These are phyloP conservation scores for Macrolepiota fuliginosa DNA, from an alignment of 768 basidiomycete species.

Conservation along the genomic window DNA sequence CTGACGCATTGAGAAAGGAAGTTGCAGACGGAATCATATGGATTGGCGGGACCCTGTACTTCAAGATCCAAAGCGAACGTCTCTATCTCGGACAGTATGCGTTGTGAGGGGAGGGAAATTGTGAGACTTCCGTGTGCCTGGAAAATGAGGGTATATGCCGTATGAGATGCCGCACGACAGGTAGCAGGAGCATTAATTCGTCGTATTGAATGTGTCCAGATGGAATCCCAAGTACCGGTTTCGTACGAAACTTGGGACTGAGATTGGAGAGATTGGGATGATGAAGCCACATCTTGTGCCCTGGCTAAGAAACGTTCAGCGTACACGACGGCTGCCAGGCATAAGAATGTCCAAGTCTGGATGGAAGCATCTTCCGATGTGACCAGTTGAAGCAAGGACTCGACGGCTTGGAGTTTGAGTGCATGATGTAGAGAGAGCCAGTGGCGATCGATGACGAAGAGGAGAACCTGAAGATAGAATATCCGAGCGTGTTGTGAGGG, in stretches of 20 bases:
- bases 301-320: conserved; percentile 32
- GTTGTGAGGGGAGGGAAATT: conserved; percentile 45
- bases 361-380: conserved; percentile 58
- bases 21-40: conserved; percentile 86
- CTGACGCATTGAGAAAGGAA: conserved; percentile 71
- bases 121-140: conserved; percentile 9
- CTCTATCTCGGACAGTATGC: conserved; percentile 73
- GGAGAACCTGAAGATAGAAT: conserved; percentile 69
- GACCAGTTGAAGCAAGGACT: conserved; percentile 57
- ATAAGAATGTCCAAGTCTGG: conserved; percentile 86
- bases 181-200: conserved; percentile 64
- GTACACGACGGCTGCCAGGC: conserved; percentile 69
- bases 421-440: conserved; percentile 61
- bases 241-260: conserved; percentile 18
- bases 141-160: conserved; percentile 49
- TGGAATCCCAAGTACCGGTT: conserved; percentile 63
- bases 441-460: conserved; percentile 83
- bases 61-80: conserved; percentile 78
- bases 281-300: conserved; percentile 13
- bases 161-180: conserved; percentile 79
- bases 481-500: conserved; percentile 30
- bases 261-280: conserved; percentile 8
- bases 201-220: conserved; percentile 84
- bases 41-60: conserved; percentile 85
- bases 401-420: conserved; percentile 55